Base-by-base conservation (phyloP, 768 basidiomycete genomes). In the Auricularia auricula-judae region DNA sequence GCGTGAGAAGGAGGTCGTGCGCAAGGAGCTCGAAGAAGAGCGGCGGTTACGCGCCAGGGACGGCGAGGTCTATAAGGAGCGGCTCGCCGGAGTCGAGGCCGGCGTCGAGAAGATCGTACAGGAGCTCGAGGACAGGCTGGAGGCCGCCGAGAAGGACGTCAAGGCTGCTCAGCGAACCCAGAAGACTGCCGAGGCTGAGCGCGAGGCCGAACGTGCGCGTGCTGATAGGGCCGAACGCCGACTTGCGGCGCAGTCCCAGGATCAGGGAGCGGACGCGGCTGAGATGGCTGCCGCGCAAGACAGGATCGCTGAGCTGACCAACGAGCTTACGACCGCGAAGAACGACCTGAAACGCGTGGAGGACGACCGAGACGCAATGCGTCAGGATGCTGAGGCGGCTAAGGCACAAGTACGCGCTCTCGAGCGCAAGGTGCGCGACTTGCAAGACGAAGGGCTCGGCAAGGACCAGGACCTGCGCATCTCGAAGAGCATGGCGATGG, bases 1-100 rank as follows among this genome's bases (percentile, higher is more conserved):
- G 58, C 71, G 69, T 14, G 82, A 83, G 67, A 83, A 81, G 68
- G 79, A 79, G 23, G 78, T 77, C 21, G 65, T 78, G 8, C 77
- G 80, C 68, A 74, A 74, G 63, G 79, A 77, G 14, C 73, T 89
- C 1, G 79, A 82, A 60, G 76, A 74, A 44, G 88, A 90, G 72
- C 80, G 72, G 64, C 76, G 73, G 23, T 87, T 82, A 60, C 79
- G 89, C n/a, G 74, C 79, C 12, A 78, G 78, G 62, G 88, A 91
- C 70, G 87, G 86, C 66, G 84, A 85, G 35, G 75, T 84, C 54
- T 92, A 86, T 85, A 84, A 82, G 68, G 83, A 82, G 62, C 79
- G 87, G 56, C 88, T 91, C 84, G 69, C 67, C 8, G 88, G 89
- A 65, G 86, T 89, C 8, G 86, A 91, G 72, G 77, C 76, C 61